These are phyloP conservation scores for Crotalaria pallida DNA, from an alignment of 306 rosid species.

Conservation along the genomic window DNA sequence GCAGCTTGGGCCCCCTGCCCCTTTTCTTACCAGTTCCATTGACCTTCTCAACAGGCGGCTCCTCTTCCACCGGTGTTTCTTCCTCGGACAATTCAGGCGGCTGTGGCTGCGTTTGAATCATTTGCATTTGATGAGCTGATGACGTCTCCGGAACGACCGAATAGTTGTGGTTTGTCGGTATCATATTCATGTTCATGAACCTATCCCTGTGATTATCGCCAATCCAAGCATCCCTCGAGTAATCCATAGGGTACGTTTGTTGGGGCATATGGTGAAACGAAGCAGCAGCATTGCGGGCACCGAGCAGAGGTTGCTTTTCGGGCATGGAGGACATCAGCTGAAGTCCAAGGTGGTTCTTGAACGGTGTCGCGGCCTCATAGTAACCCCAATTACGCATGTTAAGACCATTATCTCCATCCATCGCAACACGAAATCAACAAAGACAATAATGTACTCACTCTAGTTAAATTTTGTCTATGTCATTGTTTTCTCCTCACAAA, in stretches of 20 bases:
- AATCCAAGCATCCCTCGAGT: constrained; percentile 82
- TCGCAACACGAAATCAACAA: constrained; percentile 32
- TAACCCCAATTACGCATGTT: constrained; percentile 93
- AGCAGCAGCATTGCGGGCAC: constrained; percentile 57
- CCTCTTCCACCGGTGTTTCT: constrained; percentile 68
- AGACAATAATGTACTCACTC: constrained; percentile 7
- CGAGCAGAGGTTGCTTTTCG: constrained; percentile 56
- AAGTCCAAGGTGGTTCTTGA: constrained; percentile 75
- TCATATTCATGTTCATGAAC: constrained; percentile 47
- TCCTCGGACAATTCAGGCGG: constrained; percentile 52
- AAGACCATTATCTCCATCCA: constrained; percentile 88
- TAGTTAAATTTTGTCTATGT: constrained; percentile 17
- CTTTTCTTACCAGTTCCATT: constrained; percentile 63
- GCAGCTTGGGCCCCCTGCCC: constrained; percentile 40
- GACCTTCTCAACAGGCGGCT: constrained; percentile 45
- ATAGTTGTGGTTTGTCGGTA: constrained; percentile 52
- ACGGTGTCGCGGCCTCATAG: constrained; percentile 67
- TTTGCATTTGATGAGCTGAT: constrained; percentile 57
- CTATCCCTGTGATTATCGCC: constrained; percentile 63
- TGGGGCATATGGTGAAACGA: constrained; percentile 62
- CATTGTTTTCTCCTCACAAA: constrained; percentile 23
- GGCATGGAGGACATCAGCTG: constrained; percentile 87
- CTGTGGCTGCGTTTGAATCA: constrained; percentile 29
- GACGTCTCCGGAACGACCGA: constrained; percentile 59
- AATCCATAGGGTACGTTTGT: constrained; percentile 52